phyloP scores from a whole-genome alignment of 305 asterid genomes.

The Fraxinus ornus region DNA sequence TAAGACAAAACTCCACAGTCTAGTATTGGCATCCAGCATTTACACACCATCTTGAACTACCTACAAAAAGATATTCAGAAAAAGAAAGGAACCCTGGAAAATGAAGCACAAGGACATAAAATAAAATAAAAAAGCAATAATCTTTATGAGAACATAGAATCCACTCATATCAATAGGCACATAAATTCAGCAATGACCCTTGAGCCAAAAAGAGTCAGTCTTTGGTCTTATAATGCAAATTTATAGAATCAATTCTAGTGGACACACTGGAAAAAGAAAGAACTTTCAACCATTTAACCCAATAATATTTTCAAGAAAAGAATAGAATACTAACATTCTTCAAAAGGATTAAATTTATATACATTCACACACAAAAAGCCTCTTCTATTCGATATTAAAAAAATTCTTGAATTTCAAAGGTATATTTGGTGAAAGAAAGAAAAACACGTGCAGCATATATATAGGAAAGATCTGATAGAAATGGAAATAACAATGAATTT shows the following conservation, averaged over 20 bases:
- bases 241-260: constrained; percentile 28
- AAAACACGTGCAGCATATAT: constrained; percentile 19
- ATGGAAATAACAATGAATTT: constrained; percentile 16
- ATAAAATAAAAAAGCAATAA: constrained; percentile 33
- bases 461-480: constrained; percentile 26
- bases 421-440: constrained; percentile 6
- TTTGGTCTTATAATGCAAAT: constrained; percentile 25
- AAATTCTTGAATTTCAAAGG: constrained; percentile 23
- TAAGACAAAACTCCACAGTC: constrained; percentile 23
- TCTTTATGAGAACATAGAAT: constrained; percentile 38
- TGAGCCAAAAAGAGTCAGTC: constrained; percentile 7
- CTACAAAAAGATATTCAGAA: constrained; percentile 27
- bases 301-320: constrained; percentile 20
- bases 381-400: constrained; percentile 17
- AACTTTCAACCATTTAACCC: constrained; percentile 19
- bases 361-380: constrained; percentile 25
- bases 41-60: constrained; percentile 29
- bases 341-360: constrained; percentile 20
- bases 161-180: constrained; percentile 32
- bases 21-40: constrained; percentile 30
- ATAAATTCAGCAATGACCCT: constrained; percentile 18
- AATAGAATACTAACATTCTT: background rate
- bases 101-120: constrained; percentile 27
- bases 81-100: constrained; percentile 36
- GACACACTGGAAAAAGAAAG: constrained; percentile 14